These are phyloP conservation scores for Piromyces finnis DNA, from an alignment of 192 early-diverging fungal species.

Conservation along the genomic window DNA sequence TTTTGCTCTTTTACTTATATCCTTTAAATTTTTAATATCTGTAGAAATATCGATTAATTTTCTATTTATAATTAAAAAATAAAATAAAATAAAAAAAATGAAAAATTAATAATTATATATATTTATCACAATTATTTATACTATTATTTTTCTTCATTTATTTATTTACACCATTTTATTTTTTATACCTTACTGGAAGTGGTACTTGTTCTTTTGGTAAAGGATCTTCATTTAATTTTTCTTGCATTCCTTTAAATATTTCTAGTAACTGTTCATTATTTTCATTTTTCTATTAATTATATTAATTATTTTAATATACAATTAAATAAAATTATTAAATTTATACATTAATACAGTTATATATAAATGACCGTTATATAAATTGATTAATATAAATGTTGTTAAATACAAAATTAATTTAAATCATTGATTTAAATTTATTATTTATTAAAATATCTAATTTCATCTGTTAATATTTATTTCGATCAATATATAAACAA, in stretches of 20 bases:
- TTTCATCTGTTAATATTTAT: no score
- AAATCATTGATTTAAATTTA: no score
- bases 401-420: no score
- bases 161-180: conserved; percentile 3
- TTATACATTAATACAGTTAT: no score
- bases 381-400: no score
- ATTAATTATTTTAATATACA: not conserved
- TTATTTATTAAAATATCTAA: no score
- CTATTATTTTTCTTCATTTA: no score
- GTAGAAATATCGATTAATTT: conserved; percentile 61
- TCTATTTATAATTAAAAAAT: conserved; percentile 8
- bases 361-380: no score
- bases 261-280: conserved; percentile 21
- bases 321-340: no score
- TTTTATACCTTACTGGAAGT: conserved; percentile 43
- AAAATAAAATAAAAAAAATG: conserved; percentile 5
- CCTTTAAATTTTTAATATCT: conserved; percentile 58
- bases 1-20: conserved; percentile 52
- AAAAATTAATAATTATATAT: no score
- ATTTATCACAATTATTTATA: no score
- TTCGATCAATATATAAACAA: no score
- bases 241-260: conserved; percentile 33
- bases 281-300: conserved; percentile 4
- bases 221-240: conserved; percentile 34
- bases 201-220: conserved; percentile 47